These are phyloP conservation scores for Fragaria ananassa DNA, from an alignment of 306 rosid species.

Conservation along the genomic window DNA sequence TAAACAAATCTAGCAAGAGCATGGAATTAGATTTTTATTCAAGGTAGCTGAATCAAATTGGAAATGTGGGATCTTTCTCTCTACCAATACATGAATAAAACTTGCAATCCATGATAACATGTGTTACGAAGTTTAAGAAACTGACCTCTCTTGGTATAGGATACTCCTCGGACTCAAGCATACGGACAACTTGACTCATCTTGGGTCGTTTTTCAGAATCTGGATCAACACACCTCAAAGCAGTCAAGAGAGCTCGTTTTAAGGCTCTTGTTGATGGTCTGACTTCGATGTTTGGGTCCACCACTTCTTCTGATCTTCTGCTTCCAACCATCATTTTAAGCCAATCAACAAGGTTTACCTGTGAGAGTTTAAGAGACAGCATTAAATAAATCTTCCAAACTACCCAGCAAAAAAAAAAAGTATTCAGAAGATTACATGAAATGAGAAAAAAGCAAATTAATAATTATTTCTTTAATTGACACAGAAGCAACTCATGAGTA, in stretches of 20 bases:
- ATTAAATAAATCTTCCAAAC: conserved; percentile 14
- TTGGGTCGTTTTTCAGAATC: conserved; percentile 91
- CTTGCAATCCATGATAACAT: background rate
- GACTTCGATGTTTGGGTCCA: conserved; percentile 76
- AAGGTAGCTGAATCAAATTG: background rate
- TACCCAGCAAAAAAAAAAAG: background rate
- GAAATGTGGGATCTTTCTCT: background rate
- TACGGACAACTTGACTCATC: conserved; percentile 88
- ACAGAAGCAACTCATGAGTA: background rate
- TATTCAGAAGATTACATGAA: background rate
- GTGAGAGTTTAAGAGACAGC: conserved; percentile 22
- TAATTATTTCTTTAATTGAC: background rate
- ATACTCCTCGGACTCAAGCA: conserved; percentile 93
- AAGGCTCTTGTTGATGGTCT: conserved; percentile 84
- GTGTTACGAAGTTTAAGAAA: conserved; percentile 8
- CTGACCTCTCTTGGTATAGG: conserved; percentile 85
- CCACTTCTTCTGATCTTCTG: conserved; percentile 86
- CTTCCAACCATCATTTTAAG: conserved; percentile 92
- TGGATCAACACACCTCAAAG: conserved; percentile 89
- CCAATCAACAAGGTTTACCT: conserved; percentile 95
- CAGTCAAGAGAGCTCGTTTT: conserved; percentile 81
- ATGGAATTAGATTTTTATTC: background rate
- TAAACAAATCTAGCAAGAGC: background rate
- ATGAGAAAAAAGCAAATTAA: background rate
- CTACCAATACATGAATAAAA: background rate